Percentiles rank a stretch among this genome's conserved stretches.
phyloP scores from a whole-genome alignment of 75 land plant genomes.

The Picea glauca region DNA sequence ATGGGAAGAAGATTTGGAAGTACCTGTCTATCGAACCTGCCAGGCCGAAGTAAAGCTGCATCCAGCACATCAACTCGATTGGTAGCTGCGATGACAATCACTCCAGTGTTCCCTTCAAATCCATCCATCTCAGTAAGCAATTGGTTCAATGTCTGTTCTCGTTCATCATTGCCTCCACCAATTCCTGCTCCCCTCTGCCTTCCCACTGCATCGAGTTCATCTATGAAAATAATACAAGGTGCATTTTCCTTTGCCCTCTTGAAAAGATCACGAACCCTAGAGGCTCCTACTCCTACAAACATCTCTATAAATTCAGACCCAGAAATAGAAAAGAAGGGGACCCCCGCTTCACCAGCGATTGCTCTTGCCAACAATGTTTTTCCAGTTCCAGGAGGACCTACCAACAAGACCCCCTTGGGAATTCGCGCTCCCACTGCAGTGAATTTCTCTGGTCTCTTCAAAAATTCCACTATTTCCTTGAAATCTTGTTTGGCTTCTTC shows the following conservation, averaged over 20 bases:
- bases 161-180: slow-evolving; percentile 56
- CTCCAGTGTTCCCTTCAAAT: slow-evolving; percentile 52
- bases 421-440: slow-evolving; percentile 84
- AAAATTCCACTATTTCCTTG: slow-evolving; percentile 85
- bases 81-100: slow-evolving; percentile 53
- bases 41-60: slow-evolving; percentile 54
- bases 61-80: slow-evolving; percentile 54
- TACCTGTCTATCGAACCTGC: slow-evolving; percentile 58
- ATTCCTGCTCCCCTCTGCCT: slow-evolving; percentile 58
- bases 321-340: slow-evolving; percentile 68
- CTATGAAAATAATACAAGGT: slow-evolving; percentile 53
- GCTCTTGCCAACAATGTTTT: slow-evolving; percentile 54
- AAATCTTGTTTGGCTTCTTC: slow-evolving; percentile 98
- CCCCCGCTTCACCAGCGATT: slow-evolving; percentile 56
- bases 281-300: slow-evolving; percentile 59
- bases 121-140: slow-evolving; percentile 60
- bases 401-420: slow-evolving; percentile 87
- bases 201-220: slow-evolving; percentile 59
- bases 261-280: slow-evolving; percentile 44
- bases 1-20: not conserved
- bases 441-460: slow-evolving; percentile 83
- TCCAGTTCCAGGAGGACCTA: slow-evolving; percentile 93
- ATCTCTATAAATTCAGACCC: slow-evolving; percentile 73
- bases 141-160: slow-evolving; percentile 53
- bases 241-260: slow-evolving; percentile 59